phyloP scores from a whole-genome alignment of 192 early-diverging fungal species.

The Entomortierella chlamydospora region DNA sequence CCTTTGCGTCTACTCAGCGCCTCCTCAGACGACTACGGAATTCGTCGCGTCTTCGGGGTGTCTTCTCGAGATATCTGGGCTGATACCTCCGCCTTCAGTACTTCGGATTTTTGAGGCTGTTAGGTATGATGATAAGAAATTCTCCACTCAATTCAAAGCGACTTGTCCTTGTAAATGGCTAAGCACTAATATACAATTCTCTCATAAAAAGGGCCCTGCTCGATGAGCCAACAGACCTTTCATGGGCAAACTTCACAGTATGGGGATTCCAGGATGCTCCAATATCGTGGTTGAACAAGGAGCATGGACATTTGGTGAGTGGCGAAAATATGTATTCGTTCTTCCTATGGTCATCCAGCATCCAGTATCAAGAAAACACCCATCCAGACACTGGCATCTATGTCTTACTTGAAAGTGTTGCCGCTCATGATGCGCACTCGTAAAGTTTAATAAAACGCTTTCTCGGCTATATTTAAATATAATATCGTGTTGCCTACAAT shows the following conservation, averaged over 20 bases:
- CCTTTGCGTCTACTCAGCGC: slow-evolving; percentile 50
- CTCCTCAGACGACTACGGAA: slow-evolving; percentile 20
- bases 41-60: slow-evolving; percentile 20
- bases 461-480: not conserved
- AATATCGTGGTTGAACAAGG: slow-evolving; percentile 53
- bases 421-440: slow-evolving; percentile 33
- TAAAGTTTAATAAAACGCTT: not conserved
- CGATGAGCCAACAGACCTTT: not conserved
- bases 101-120: slow-evolving; percentile 32
- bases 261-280: slow-evolving; percentile 62
- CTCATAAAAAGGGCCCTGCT: slow-evolving; percentile 16
- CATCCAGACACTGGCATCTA: slow-evolving; percentile 19
- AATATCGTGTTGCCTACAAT: not conserved
- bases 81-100: slow-evolving; percentile 46
- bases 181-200: too few relatives aligned
- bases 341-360: slow-evolving; percentile 39
- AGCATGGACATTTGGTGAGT: slow-evolving; percentile 54
- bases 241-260: slow-evolving; percentile 52
- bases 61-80: slow-evolving; percentile 45
- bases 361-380: not conserved
- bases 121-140: slow-evolving; percentile 9
- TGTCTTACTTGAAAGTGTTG: slow-evolving; percentile 37
- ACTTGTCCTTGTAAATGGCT: too few relatives aligned
- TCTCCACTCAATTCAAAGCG: not conserved
- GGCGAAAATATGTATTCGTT: slow-evolving; percentile 62